Percentiles rank a stretch among this genome's conserved stretches.
These are phyloP conservation scores for Cladosporium sp. DNA, from an alignment of 2,329 filamentous ascomycete species.

Conservation along the genomic window DNA sequence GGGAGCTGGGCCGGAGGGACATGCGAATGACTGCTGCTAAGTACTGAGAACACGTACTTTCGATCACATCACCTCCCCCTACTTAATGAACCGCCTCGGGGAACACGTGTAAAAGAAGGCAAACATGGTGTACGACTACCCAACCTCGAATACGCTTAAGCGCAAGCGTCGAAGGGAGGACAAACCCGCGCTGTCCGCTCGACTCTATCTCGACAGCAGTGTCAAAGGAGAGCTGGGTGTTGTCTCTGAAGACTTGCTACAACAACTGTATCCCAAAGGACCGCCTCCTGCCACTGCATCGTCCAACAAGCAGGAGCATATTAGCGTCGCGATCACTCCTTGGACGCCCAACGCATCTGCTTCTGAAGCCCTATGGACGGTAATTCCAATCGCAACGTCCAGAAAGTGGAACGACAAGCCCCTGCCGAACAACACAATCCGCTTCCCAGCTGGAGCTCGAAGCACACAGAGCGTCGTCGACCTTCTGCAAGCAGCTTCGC, in stretches of 20 bases:
- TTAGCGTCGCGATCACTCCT: slow-evolving; percentile 71
- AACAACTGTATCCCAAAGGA: slow-evolving; percentile 68
- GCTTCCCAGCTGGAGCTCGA: slow-evolving; percentile 71
- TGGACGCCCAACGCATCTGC: slow-evolving; percentile 62
- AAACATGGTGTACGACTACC: slow-evolving; percentile 47
- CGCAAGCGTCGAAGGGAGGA: slow-evolving; percentile 56
- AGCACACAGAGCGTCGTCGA: slow-evolving; percentile 79
- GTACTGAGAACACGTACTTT: slow-evolving; percentile 3
- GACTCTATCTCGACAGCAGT: slow-evolving; percentile 80
- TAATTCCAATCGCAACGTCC: slow-evolving; percentile 68
- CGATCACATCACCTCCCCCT: not conserved
- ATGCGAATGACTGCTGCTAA: slow-evolving; percentile 3
- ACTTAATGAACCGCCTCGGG: not conserved
- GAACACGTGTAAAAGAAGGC: not conserved
- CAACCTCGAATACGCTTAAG: slow-evolving; percentile 49
- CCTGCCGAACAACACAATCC: slow-evolving; percentile 73
- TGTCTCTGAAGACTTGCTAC: slow-evolving; percentile 81
- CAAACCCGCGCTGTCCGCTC: slow-evolving; percentile 74
- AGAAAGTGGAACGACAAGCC: slow-evolving; percentile 54
- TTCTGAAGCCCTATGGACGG: slow-evolving; percentile 74
- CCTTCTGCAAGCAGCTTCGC: slow-evolving; percentile 67
- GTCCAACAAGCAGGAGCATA: slow-evolving; percentile 40
- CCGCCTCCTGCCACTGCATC: slow-evolving; percentile 7
- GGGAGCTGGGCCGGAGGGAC: not conserved
- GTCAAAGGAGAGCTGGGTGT: slow-evolving; percentile 83